Conservation (phyloP, 495 filamentous ascomycete species). For the Talaromyces adpressus region DNA sequence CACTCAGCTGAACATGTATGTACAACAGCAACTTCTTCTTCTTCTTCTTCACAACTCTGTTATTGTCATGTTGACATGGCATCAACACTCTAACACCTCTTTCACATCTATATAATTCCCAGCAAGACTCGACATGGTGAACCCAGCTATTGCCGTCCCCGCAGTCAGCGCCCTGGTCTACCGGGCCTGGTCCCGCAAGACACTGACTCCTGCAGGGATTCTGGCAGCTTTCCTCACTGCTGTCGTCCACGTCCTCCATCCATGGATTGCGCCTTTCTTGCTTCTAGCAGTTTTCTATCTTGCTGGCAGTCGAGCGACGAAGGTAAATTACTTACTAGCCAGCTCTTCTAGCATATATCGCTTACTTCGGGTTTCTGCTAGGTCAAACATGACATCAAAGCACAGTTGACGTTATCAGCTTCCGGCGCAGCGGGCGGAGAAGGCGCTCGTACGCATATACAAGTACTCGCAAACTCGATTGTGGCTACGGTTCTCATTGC, state of each 20-base stretch:
- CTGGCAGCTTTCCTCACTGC: constrained; percentile 65
- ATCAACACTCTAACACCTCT: neutral
- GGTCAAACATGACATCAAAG: constrained; percentile 85
- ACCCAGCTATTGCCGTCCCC: constrained; percentile 60
- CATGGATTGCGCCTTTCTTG: constrained; percentile 82
- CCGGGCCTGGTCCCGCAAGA: constrained; percentile 64
- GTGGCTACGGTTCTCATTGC: constrained; percentile 68
- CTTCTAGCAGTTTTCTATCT: constrained; percentile 83
- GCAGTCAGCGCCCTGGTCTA: constrained; percentile 57
- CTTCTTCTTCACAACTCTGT: neutral
- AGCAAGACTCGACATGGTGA: constrained; percentile 43
- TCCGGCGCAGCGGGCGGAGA: constrained; percentile 68
- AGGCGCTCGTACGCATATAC: constrained; percentile 73
- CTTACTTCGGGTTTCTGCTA: constrained; percentile 21
- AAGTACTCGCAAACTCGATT: constrained; percentile 85
- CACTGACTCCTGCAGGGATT: constrained; percentile 68
- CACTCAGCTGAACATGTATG: neutral
- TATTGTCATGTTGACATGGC: neutral
- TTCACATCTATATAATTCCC: neutral
- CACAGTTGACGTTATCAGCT: constrained; percentile 67
- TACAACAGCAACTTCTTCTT: neutral
- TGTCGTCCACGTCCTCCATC: constrained; percentile 74
- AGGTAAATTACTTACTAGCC: constrained; percentile 43
- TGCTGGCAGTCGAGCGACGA: constrained; percentile 75
- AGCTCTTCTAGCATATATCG: neutral